These are phyloP conservation scores for Leonotis leonurus DNA, from an alignment of 257 asterid genomes.

Conservation along the genomic window DNA sequence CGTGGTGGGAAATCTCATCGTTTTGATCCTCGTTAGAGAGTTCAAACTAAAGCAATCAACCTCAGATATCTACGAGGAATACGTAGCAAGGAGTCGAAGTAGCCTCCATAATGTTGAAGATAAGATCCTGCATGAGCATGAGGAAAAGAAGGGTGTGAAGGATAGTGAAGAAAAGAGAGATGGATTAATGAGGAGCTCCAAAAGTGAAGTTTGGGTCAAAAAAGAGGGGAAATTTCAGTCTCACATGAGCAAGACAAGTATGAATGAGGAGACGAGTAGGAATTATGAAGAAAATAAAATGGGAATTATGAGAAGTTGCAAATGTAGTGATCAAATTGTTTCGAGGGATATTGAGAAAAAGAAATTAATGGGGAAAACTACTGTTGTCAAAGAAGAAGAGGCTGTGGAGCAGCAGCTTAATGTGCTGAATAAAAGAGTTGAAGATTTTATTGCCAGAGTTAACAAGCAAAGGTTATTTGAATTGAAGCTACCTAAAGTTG, in stretches of 20 bases:
- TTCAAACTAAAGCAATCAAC: slow-evolving; percentile 14
- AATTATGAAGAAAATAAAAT: background rate
- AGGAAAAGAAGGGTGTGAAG: too few relatives aligned
- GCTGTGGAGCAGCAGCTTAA: slow-evolving; percentile 8
- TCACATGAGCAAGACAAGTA: too few relatives aligned
- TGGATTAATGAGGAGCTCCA: slow-evolving; percentile 25
- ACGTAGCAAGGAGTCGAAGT: slow-evolving; percentile 29
- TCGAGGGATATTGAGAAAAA: slow-evolving; percentile 1
- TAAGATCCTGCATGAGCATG: background rate
- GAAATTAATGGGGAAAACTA: background rate
- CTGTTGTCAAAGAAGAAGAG: too few relatives aligned
- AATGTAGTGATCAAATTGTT: slow-evolving; percentile 19
- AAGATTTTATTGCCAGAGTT: slow-evolving; percentile 45
- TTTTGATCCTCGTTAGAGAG: slow-evolving; percentile 28
- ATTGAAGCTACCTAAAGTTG: too few relatives aligned
- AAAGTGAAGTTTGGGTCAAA: slow-evolving; percentile 21
- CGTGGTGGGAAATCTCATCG: slow-evolving; percentile 32
- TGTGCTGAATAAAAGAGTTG: slow-evolving; percentile 38
- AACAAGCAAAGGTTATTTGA: slow-evolving; percentile 44
- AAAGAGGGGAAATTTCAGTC: slow-evolving; percentile 5
- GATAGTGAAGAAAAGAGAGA: slow-evolving; percentile 9
- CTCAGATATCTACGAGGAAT: slow-evolving; percentile 33
- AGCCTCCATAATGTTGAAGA: background rate
- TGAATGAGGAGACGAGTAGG: background rate
- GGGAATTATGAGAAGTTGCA: slow-evolving; percentile 20